phyloP scores from a whole-genome alignment of 768 basidiomycete genomes.

The Butyriboletus loyo region DNA sequence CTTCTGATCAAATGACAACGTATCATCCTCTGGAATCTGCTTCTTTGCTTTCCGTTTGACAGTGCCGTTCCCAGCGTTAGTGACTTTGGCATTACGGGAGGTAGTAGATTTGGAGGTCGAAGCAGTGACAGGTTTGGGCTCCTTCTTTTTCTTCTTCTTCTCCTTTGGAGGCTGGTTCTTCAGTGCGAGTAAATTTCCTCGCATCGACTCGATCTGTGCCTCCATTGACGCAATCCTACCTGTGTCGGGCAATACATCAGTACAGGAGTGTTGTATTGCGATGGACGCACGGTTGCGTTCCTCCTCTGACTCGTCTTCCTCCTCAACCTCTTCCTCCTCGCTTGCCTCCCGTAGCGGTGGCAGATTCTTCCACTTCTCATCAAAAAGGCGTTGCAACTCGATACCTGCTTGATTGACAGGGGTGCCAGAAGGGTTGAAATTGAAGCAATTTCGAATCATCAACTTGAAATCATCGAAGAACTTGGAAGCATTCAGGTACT shows the following conservation, averaged over 20 bases:
- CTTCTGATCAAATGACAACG: slow-evolving; percentile 94
- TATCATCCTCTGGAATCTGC: slow-evolving; percentile 69
- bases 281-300: slow-evolving; percentile 59
- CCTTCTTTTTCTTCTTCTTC: slow-evolving; percentile 73
- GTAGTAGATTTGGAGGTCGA: slow-evolving; percentile 60
- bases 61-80: slow-evolving; percentile 34
- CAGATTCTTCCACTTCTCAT: slow-evolving; percentile 85
- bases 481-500: slow-evolving; percentile 74
- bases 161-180: slow-evolving; percentile 56
- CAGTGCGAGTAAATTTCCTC: slow-evolving; percentile 60
- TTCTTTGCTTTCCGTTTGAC: slow-evolving; percentile 69
- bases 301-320: slow-evolving; percentile 62
- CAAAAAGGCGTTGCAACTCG: slow-evolving; percentile 82
- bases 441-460: slow-evolving; percentile 92
- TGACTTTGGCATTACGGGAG: slow-evolving; percentile 45
- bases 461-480: slow-evolving; percentile 91
- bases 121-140: slow-evolving; percentile 51
- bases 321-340: slow-evolving; percentile 64
- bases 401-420: slow-evolving; percentile 84
- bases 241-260: slow-evolving; percentile 30
- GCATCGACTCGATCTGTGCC: slow-evolving; percentile 75
- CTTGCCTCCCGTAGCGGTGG: slow-evolving; percentile 56
- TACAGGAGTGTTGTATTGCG: not conserved
- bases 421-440: slow-evolving; percentile 87
- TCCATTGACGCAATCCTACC: slow-evolving; percentile 78